Evolutionary conservation across 805 yeast species (phyloP), one percentile per base, ranked within the genome.

Genomic region (Blastobotrys americana): DNA sequence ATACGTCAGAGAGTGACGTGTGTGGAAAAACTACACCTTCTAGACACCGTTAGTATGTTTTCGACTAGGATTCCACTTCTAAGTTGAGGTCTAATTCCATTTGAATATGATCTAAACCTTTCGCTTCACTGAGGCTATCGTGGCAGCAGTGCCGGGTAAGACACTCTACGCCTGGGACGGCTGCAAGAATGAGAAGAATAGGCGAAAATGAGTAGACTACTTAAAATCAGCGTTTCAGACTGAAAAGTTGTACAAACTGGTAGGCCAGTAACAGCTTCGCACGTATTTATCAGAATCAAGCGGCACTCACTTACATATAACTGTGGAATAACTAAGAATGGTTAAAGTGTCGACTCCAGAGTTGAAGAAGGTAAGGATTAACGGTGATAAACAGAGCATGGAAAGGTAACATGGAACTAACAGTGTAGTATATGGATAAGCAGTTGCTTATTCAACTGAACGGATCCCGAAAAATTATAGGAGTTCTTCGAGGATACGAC

Each of bases 401-500:
- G 15, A 9, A 16, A 39, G 6, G 8, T 16, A 21, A 8, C 15
- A 34, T 31, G 41, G 27, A 37, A 8, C 44, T 39, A 23, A 34
- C 23, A n/a, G n/a, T n/a, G 20, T 54, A 82, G 81, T 87, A 85
- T 60, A 72, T 86, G 76, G 89, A 84, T 58, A 85, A 84, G 64
- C 76, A 77, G 55, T 71, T 90, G 21, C 70, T 78, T 10, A 68
- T 90, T 15, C 84, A 82, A 52, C 70, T 90, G 48, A 87, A 86
- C 61, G 94, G 95, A 1, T 67, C 83, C 10, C 72, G 97, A 41
- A 76, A 75, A 53, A 77, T 90, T 1, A 74, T 77, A n/a, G 97
- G 97, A 2, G 75, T 76, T 9, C 71, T 90, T 44, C 71, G 85
- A 55, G 97, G 97, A 2, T 90, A 79, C 61, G 97, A 90, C 59